phyloP scores from a whole-genome alignment of 441 rosid genomes.

The Biscutella auriculata region DNA sequence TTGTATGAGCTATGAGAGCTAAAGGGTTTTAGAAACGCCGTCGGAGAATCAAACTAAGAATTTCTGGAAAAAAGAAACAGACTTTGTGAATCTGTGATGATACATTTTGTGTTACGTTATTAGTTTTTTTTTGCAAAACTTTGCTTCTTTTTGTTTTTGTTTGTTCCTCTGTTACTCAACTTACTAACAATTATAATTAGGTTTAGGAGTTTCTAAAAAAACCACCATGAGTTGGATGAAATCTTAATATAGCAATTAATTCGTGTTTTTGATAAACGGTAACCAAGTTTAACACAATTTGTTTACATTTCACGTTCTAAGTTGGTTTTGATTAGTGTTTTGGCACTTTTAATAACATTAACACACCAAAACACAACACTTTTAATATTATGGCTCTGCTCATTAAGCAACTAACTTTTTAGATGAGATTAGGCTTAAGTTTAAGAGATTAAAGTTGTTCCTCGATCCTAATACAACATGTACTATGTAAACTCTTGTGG shows the following conservation, averaged over 20 bases:
- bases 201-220: slow-evolving; percentile 10
- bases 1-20: slow-evolving; percentile 26
- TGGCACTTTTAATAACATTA: neutral
- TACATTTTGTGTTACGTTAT: slow-evolving; percentile 11
- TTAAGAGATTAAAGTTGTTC: slow-evolving; percentile 32
- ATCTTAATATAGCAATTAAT: slow-evolving; percentile 21
- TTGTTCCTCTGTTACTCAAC: slow-evolving; percentile 22
- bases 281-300: slow-evolving; percentile 9
- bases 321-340: slow-evolving; percentile 8
- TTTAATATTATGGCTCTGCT: no score
- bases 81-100: slow-evolving; percentile 1
- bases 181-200: slow-evolving; percentile 12
- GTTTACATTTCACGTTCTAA: slow-evolving; percentile 13
- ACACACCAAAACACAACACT: neutral
- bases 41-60: neutral
- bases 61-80: neutral
- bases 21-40: slow-evolving; percentile 42
- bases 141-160: no score
- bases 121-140: no score
- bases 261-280: slow-evolving; percentile 11
- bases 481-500: slow-evolving; percentile 12
- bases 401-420: no score
- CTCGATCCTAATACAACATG: slow-evolving; percentile 40
- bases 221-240: slow-evolving; percentile 17
- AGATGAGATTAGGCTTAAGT: slow-evolving; percentile 34